Conservation (phyloP, 352 stramenopile genomes). For the Phytophthora multivora region DNA sequence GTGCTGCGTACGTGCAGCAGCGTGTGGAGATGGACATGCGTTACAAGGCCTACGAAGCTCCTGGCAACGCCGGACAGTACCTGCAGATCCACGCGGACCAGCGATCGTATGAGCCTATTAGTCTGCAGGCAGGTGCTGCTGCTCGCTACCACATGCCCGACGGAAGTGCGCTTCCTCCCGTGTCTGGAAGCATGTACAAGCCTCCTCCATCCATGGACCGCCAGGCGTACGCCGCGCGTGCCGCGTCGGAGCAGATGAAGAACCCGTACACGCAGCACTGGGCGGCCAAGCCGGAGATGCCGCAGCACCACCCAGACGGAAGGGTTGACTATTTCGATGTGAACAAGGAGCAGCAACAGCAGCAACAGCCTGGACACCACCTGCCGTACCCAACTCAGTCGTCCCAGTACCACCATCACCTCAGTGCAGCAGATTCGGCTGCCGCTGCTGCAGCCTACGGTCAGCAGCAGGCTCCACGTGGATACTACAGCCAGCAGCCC, state of each 20-base stretch:
- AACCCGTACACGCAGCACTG: conserved; percentile 72
- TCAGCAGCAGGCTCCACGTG: conserved; percentile 34
- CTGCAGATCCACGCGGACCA: conserved; percentile 78
- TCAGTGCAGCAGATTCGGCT: conserved; percentile 64
- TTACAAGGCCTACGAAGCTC: conserved; percentile 74
- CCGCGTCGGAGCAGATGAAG: conserved; percentile 46
- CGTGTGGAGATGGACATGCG: conserved; percentile 75
- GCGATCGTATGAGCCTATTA: conserved; percentile 76
- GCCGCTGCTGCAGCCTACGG: conserved; percentile 58
- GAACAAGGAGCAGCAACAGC: conserved; percentile 64
- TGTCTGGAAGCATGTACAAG: conserved; percentile 60
- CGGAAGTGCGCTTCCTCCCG: conserved; percentile 42
- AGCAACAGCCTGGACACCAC: conserved; percentile 42
- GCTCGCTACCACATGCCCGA: conserved; percentile 60
- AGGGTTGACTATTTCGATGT: conserved; percentile 77
- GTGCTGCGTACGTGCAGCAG: conserved; percentile 48
- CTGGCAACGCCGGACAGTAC: conserved; percentile 54
- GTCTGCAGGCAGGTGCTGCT: conserved; percentile 37
- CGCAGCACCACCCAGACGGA: conserved; percentile 42
- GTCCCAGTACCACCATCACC: conserved; percentile 74
- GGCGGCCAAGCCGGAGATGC: conserved; percentile 55
- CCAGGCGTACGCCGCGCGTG: conserved; percentile 24
- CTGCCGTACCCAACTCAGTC: conserved; percentile 50
- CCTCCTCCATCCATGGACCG: conserved; percentile 44
- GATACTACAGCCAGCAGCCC: conserved; percentile 62